These are phyloP conservation scores for Camelina laxa DNA, from an alignment of 345 rosid species.

Conservation along the genomic window DNA sequence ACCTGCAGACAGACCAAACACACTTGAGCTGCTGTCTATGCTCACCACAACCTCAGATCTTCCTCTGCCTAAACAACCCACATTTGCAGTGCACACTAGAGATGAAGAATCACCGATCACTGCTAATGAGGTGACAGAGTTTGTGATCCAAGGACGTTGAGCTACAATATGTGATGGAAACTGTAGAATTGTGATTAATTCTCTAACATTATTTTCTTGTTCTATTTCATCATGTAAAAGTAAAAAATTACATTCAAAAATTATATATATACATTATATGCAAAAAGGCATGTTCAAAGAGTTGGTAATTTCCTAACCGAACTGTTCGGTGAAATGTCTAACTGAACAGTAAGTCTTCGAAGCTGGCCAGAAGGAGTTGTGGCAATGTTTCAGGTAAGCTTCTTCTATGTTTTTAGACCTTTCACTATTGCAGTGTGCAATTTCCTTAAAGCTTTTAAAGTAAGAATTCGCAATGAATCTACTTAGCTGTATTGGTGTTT, in stretches of 20 bases:
- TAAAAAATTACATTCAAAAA: background rate
- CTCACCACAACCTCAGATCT: slow-evolving; percentile 23
- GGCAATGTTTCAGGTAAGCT: too few relatives aligned
- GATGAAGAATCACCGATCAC: background rate
- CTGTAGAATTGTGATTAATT: background rate
- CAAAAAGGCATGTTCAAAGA: background rate
- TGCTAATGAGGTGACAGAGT: background rate
- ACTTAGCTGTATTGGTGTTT: background rate
- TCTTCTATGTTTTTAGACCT: too few relatives aligned
- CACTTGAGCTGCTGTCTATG: slow-evolving; percentile 26
- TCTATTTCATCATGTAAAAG: background rate
- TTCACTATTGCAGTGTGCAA: too few relatives aligned
- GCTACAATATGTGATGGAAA: background rate
- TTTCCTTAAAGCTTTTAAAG: too few relatives aligned
- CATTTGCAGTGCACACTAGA: slow-evolving; percentile 5
- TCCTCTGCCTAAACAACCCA: slow-evolving; percentile 32
- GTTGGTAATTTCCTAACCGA: background rate
- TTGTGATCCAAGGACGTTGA: background rate
- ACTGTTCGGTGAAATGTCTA: background rate
- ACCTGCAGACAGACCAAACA: slow-evolving; percentile 37
- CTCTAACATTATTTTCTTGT: background rate
- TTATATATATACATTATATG: background rate
- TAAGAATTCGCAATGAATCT: background rate
- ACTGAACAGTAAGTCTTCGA: background rate
- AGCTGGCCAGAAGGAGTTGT: background rate